These are phyloP conservation scores for Rhodomyrtus psidioides DNA, from an alignment of 441 rosid species.

Conservation along the genomic window DNA sequence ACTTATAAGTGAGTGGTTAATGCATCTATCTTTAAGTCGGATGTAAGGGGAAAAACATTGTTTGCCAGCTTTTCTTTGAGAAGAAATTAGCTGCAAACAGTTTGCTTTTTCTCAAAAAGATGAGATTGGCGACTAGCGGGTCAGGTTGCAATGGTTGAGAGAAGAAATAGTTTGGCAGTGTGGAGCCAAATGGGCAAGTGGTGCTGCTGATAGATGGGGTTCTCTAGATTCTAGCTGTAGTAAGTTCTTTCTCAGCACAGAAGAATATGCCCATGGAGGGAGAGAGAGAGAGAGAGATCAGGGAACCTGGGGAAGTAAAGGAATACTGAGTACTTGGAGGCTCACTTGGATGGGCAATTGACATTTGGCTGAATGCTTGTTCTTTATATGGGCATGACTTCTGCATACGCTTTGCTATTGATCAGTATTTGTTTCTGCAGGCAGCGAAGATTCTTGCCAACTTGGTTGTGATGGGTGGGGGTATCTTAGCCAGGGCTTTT, in stretches of 20 bases:
- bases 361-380: neutral
- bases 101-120: neutral
- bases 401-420: neutral
- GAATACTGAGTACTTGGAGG: neutral
- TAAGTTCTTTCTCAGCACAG: neutral
- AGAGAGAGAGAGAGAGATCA: neutral
- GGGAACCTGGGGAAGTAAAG: neutral
- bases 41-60: neutral
- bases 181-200: neutral
- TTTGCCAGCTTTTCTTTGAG: neutral
- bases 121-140: neutral
- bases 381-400: neutral
- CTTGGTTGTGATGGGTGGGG: conserved; percentile 5
- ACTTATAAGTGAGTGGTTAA: neutral
- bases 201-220: neutral
- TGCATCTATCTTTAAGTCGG: neutral
- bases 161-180: neutral
- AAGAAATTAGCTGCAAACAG: neutral
- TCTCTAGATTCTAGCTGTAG: neutral
- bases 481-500: conserved; percentile 3
- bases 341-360: neutral
- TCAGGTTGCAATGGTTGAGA: neutral
- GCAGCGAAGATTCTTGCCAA: conserved; percentile 3
- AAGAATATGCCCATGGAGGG: neutral
- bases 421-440: neutral